Conservation (phyloP, 2,329 filamentous ascomycete genomes). For the Diplodia seriata region DNA sequence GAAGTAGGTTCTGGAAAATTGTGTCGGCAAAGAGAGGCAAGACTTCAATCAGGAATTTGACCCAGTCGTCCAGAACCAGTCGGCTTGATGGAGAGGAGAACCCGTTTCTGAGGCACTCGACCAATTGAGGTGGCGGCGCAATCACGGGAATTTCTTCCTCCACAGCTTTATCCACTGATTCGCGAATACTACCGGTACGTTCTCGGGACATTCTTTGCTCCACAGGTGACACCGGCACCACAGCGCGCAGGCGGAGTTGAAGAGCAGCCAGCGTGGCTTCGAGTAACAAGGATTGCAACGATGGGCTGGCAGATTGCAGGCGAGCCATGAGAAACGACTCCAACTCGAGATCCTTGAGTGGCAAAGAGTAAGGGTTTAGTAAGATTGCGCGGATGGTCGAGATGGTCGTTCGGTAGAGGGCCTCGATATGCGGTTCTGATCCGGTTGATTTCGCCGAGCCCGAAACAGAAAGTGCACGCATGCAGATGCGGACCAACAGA, state of each 20-base stretch:
- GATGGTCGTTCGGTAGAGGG: slow-evolving; percentile 74
- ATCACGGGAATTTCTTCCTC: slow-evolving; percentile 45
- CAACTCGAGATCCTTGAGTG: slow-evolving; percentile 68
- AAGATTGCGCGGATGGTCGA: slow-evolving; percentile 70
- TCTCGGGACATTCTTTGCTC: slow-evolving; percentile 25
- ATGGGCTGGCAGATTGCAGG: slow-evolving; percentile 64
- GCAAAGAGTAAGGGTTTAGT: slow-evolving; percentile 65
- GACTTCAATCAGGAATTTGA: slow-evolving; percentile 81
- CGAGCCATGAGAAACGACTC: slow-evolving; percentile 74
- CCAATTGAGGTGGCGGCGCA: slow-evolving; percentile 71
- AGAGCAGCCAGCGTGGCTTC: slow-evolving; percentile 79
- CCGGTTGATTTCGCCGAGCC: neutral
- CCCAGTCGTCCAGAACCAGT: slow-evolving; percentile 87
- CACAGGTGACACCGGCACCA: neutral
- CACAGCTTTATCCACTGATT: slow-evolving; percentile 49
- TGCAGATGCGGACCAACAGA: slow-evolving; percentile 70
- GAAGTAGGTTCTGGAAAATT: slow-evolving; percentile 89
- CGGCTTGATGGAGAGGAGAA: slow-evolving; percentile 77
- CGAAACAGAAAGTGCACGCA: slow-evolving; percentile 64
- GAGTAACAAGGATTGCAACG: slow-evolving; percentile 77
- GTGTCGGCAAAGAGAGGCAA: slow-evolving; percentile 82
- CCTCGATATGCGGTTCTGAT: slow-evolving; percentile 55
- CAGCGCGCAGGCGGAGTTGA: slow-evolving; percentile 59
- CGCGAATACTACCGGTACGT: slow-evolving; percentile 36
- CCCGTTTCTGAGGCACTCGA: slow-evolving; percentile 83